Evolutionary conservation across 495 filamentous ascomycete genomes (phyloP), one percentile per base, ranked within the genome.

Genomic region (Neurospora intermedia): DNA sequence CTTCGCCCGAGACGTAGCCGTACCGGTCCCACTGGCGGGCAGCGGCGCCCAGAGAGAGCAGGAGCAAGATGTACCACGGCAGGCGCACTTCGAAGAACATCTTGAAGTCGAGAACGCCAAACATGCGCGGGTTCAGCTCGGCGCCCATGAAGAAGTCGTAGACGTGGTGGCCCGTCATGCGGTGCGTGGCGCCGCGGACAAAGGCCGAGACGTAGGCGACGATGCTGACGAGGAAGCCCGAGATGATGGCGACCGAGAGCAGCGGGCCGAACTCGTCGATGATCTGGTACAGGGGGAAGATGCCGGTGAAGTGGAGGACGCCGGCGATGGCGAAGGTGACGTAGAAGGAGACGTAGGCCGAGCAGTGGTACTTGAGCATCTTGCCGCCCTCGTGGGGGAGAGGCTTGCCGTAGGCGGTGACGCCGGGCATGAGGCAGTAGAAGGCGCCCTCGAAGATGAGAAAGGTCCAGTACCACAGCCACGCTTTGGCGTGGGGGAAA

Each of bases 121-220:
- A 97, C 89, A 98, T 91, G 69, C 96, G 88, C 10, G 96, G 96
- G 85, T 99, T 97, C 66, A 99, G 86, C 85, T 99, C 96, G 15
- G 96, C 94, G 72, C 96, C 96, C 94, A 99, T 97, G 88, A 97
- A 99, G 85, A 97, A 98, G 84, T 99, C 96, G 82, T 98, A 98
- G 78, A 99, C 85, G 54, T 88, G 92, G 80, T 91, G 88, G 43
- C 96, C 96, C 69, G 92, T 96, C 96, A 99, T 97, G 74, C 94
- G 90, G 81, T 97, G 93, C 77, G 93, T 83, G 5, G 89, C 90
- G 31, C 94, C 95, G 73, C 96, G 92, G 71, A 82, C 84, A 73
- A 96, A 78, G 31, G 94, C 92, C 27, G 92, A 94, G 78, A 91
- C 85, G 83, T 98, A 99, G 41, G 94, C 95, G 43, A 93, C 81